Evolutionary conservation across 1,139 yeast species (phyloP).

Genomic region (Taiozyma sp.): DNA sequence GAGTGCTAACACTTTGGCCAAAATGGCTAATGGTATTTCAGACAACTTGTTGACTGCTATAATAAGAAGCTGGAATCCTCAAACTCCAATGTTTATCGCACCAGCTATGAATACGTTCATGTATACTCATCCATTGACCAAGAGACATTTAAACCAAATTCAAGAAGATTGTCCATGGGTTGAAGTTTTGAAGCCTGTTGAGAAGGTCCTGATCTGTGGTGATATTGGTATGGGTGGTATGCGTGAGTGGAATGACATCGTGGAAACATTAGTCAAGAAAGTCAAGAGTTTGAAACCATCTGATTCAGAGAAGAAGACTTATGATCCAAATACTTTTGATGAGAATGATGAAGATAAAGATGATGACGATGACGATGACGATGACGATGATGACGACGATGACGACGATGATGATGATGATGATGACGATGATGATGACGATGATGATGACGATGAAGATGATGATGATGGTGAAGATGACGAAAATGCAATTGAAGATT

Average conservation of each 20-base stretch:
- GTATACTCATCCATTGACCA: slow-evolving; percentile 92
- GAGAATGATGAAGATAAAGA: slow-evolving; percentile 25
- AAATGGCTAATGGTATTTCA: slow-evolving; percentile 84
- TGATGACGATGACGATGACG: slow-evolving; percentile 25
- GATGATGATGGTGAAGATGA: slow-evolving; percentile 19
- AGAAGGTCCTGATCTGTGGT: slow-evolving; percentile 89
- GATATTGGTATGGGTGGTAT: slow-evolving; percentile 98
- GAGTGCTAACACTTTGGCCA: slow-evolving; percentile 90
- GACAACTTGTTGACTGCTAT: slow-evolving; percentile 85
- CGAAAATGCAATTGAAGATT: slow-evolving; percentile 30
- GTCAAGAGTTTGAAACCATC: slow-evolving; percentile 25
- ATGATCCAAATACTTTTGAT: slow-evolving; percentile 17
- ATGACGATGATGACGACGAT: slow-evolving; percentile 27
- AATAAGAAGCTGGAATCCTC: slow-evolving; percentile 89
- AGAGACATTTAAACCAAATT: slow-evolving; percentile 65
- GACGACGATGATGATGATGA: slow-evolving; percentile 28
- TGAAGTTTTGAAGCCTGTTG: slow-evolving; percentile 85
- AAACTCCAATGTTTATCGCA: slow-evolving; percentile 79
- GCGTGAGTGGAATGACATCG: slow-evolving; percentile 95
- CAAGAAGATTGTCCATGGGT: slow-evolving; percentile 62
- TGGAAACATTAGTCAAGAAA: slow-evolving; percentile 63
- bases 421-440: slow-evolving; percentile 27
- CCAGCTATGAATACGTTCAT: slow-evolving; percentile 98
- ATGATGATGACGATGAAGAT: slow-evolving; percentile 35
- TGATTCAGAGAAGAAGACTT: slow-evolving; percentile 20